Evolutionary conservation across 78 protist species (phyloP), one percentile per base, ranked within the genome.

Genomic region (Dictyostelium intermedium): DNA sequence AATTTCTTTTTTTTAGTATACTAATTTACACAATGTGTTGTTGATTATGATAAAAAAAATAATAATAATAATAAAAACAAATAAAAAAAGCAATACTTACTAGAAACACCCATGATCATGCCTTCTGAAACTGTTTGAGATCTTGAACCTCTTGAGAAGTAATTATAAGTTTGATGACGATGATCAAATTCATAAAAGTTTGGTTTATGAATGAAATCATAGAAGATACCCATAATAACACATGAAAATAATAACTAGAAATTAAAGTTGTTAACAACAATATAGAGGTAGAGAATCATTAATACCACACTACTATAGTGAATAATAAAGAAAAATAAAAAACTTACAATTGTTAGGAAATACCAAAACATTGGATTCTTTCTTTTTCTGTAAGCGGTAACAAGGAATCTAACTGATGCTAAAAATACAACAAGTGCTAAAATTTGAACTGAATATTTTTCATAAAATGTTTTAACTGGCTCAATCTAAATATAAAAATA

Each of bases 111-210:
- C 94, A 89, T 89, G 32, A 89, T 41, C 34, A 74, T 39, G 80
- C 94, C 94, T 50, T 89, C 94, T 27, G 66, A 14, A 45, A 89
- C 82, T 14, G 94, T 89, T 80, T 89, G 94, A 30, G 66, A 18
- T 76, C 94, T 80, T 27, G 94, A 35, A 30, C 82, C 83, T 70
- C 87, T 81, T 18, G 87, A 63, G 56, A 89, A 89, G 37, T 70
- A 81, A 6, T 37, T 43, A 10, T 27, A 30, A 25, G 35, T 35
- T 66, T 39, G 37, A 2, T 18, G 39, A 39, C 83, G 74, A 23
- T 43, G 82, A 35, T 81, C 83, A 47, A 69, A 45, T 6, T 89
- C 94, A 47, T 63, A 63, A 18, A 89, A 43, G 13, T 85, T 81
- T 80, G 94, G 94, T 47, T 43, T 41, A 23, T 89, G 94, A 50